Evolutionary conservation across 495 filamentous ascomycete genomes (phyloP), one percentile per base, ranked within the genome.

Genomic region (Neurospora sp.): DNA sequence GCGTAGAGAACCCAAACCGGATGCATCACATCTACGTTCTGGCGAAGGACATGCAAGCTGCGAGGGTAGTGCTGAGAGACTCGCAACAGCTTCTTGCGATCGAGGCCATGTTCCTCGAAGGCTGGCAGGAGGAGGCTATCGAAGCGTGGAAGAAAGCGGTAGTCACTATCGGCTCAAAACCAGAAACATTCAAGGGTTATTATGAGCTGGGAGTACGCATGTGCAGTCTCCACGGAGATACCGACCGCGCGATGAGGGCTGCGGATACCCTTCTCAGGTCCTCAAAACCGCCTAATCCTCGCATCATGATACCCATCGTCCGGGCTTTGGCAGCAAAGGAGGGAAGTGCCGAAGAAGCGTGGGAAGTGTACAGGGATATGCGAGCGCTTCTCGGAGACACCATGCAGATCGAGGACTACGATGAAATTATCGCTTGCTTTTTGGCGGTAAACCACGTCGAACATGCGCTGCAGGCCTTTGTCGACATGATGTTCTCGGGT

Each of bases 401-500:
- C 14, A 92, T 95, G 82, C 88, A 82, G 8, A 90, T 93, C 83
- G 83, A 89, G 27, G 92, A 95, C 78, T 95, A 93, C 76, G 92
- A 94, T 79, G 82, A 83, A 40, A 80, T 95, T 31, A 89, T 87
- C 69, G 86, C 87, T 45, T 83, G 84, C 44, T 89, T 94, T 74
- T 81, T 95, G 9, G 82, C 86, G 6, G 83, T 86, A 8, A 86
- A 87, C 68, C 80, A 85, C 65, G 81, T 86, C 12, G 88, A 93
- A 75, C 82, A 89, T 41, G 92, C 89, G 1, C 84, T 94, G 71
- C 88, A 89, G 61, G 87, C 90, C 2, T 95, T 95, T 82, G 91
- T 90, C 70, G 92, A 95, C 78, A 93, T 94, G 92, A 93, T 94
- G 91, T 88, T 91, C 53, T 89, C 87, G 0, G 86, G 86, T 2